Evolutionary conservation across 345 rosid species (phyloP).

Genomic region (Xanthoceras sorbifolium): DNA sequence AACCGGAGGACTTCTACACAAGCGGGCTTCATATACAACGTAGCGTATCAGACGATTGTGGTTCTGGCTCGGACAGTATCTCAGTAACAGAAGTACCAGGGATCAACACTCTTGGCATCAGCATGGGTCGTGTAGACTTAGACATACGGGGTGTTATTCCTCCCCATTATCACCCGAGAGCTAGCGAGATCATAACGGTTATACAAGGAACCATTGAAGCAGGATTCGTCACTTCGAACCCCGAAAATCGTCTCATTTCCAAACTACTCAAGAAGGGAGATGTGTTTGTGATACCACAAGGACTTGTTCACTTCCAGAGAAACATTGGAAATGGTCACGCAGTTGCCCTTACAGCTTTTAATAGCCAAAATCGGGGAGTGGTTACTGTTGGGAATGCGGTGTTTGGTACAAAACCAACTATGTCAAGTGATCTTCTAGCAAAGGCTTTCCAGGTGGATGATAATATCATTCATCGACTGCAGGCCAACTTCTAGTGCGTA

Average conservation of each 20-base stretch:
- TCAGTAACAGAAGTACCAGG: slow-evolving; percentile 18
- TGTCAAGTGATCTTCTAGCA: slow-evolving; percentile 10
- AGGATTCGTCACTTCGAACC: slow-evolving; percentile 24
- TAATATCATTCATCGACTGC: background rate
- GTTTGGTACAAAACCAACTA: slow-evolving; percentile 4
- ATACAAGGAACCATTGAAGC: slow-evolving; percentile 14
- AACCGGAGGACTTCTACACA: slow-evolving; percentile 13
- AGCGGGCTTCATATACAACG: slow-evolving; percentile 9
- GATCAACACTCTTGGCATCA: slow-evolving; percentile 26
- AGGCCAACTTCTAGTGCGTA: background rate
- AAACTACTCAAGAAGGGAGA: slow-evolving; percentile 16
- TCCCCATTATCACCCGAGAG: slow-evolving; percentile 25
- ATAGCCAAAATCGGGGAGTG: slow-evolving; percentile 20
- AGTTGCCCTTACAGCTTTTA: background rate
- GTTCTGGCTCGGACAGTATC: slow-evolving; percentile 12
- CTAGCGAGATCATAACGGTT: slow-evolving; percentile 18
- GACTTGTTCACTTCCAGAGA: slow-evolving; percentile 13
- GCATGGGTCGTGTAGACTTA: slow-evolving; percentile 22
- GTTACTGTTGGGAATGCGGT: slow-evolving; percentile 3
- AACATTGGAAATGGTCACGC: slow-evolving; percentile 4
- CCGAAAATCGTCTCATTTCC: slow-evolving; percentile 5
- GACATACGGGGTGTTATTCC: slow-evolving; percentile 19
- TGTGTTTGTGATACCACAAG: slow-evolving; percentile 7
- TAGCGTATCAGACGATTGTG: slow-evolving; percentile 5
- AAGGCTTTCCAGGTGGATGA: slow-evolving; percentile 17